Evolutionary conservation across 345 rosid genomes (phyloP).

Genomic region (Salix exigua): DNA sequence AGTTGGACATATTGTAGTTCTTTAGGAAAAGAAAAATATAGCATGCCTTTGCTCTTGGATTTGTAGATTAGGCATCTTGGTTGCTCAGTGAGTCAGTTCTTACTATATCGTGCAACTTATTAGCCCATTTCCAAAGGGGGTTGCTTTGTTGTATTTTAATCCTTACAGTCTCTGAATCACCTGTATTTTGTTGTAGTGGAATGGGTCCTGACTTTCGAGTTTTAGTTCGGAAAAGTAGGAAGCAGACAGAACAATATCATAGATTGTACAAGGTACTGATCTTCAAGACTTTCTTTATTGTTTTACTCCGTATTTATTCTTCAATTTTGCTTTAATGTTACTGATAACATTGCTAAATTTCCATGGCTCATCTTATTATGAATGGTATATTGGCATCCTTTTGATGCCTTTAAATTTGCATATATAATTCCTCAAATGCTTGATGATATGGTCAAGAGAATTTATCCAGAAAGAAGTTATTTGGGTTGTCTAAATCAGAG

Average conservation of each 20-base stretch:
- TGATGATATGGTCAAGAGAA: neutral
- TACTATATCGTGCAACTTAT: neutral
- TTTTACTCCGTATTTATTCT: neutral
- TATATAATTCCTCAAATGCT: neutral
- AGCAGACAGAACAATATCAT: slow-evolving; percentile 88
- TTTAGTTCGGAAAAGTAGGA: slow-evolving; percentile 89
- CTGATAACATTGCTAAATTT: neutral
- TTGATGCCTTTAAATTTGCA: neutral
- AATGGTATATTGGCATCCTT: neutral
- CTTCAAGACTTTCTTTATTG: neutral
- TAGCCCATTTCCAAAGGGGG: neutral
- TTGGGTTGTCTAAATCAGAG: neutral
- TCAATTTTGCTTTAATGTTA: too few relatives aligned
- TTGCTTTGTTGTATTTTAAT: neutral
- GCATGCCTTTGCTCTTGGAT: neutral
- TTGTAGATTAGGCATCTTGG: neutral
- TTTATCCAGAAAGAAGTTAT: neutral
- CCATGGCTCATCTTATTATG: neutral
- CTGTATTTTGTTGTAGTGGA: slow-evolving; percentile 50
- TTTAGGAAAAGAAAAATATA: neutral
- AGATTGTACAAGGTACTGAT: slow-evolving; percentile 63
- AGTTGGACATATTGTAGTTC: neutral
- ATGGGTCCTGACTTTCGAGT: slow-evolving; percentile 98
- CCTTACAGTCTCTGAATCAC: neutral
- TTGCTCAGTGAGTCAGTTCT: neutral